Evolutionary conservation across 306 rosid species (phyloP), one percentile per base, ranked within the genome.

Genomic region (Acacia confusa): DNA sequence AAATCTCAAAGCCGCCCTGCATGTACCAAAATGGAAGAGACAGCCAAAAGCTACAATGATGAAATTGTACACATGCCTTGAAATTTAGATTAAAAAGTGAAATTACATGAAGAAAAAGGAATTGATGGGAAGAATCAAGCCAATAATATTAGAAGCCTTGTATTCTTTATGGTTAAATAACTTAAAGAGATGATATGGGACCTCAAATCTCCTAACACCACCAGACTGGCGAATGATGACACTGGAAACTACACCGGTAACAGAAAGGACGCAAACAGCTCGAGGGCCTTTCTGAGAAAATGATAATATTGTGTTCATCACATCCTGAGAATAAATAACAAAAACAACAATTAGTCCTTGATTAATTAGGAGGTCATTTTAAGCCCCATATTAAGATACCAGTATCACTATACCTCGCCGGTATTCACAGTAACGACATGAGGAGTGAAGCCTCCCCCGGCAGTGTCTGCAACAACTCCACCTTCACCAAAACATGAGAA

Each of bases 1-100:
- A 48, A 40, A 88, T 76, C 85, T 85, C 88, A 67, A 82, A 90
- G 10, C 9, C 53, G n/a, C 91, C 94, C 88, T 87, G 69, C 69
- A 63, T 63, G 10, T 6, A 30, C 40, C 69, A 63, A 14, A 63
- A 63, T 28, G 11, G 30, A 34, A 19, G 72, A 66, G 14, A 57
- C 64, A 57, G 4, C 64, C 30, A 57, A 57, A 22, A 55, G 63
- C 28, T 55, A 55, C 63, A 55, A 2, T 55, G 63, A 55, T 58
- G 13, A 24, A 14, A 58, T 22, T 58, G 16, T 22, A 22, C 32
- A 25, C 1, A 61, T 11, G 67, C 36, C 36, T 61, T 28, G 41
- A 64, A 64, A 24, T 60, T 15, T 1, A 6, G 67, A 61, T 4
- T 30, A 12, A 17, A 27, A 61, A 61, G 2, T 27, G 36, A 61